Percentiles rank a stretch among this genome's conserved stretches.
phyloP scores from a whole-genome alignment of 2,329 filamentous ascomycete genomes.

The Tolypocladium nubicola region DNA sequence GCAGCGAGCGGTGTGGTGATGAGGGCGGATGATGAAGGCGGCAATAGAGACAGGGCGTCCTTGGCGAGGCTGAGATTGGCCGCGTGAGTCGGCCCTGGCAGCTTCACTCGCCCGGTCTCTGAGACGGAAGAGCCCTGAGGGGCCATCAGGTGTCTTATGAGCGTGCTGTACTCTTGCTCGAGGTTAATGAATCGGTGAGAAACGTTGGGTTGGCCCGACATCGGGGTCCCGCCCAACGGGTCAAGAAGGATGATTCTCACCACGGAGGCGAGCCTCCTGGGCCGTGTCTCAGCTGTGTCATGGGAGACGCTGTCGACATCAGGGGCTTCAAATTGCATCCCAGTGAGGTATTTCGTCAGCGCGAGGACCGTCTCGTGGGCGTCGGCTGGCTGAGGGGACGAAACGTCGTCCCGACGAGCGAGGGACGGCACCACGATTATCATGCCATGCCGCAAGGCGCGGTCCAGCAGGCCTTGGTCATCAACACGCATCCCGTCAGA shows the following conservation, averaged over 20 bases:
- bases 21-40: constrained; percentile 74
- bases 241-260: constrained; percentile 88
- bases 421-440: constrained; percentile 29
- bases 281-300: constrained; percentile 21
- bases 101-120: constrained; percentile 18
- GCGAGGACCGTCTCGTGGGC: constrained; percentile 60
- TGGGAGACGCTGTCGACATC: background rate
- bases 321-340: constrained; percentile 37
- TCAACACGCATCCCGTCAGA: constrained; percentile 17
- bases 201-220: constrained; percentile 30
- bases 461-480: constrained; percentile 19
- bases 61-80: constrained; percentile 66
- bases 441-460: constrained; percentile 19
- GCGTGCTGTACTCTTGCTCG: constrained; percentile 71
- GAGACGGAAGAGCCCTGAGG: constrained; percentile 15
- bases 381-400: constrained; percentile 27
- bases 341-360: constrained; percentile 65
- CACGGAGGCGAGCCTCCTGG: constrained; percentile 48
- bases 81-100: constrained; percentile 36
- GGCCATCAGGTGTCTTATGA: constrained; percentile 49
- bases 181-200: constrained; percentile 69
- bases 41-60: constrained; percentile 62
- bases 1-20: constrained; percentile 82
- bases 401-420: constrained; percentile 30
- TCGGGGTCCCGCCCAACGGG: constrained; percentile 73